phyloP scores from a whole-genome alignment of 2,329 filamentous ascomycete species.

The Neodidymelliopsis sp. region DNA sequence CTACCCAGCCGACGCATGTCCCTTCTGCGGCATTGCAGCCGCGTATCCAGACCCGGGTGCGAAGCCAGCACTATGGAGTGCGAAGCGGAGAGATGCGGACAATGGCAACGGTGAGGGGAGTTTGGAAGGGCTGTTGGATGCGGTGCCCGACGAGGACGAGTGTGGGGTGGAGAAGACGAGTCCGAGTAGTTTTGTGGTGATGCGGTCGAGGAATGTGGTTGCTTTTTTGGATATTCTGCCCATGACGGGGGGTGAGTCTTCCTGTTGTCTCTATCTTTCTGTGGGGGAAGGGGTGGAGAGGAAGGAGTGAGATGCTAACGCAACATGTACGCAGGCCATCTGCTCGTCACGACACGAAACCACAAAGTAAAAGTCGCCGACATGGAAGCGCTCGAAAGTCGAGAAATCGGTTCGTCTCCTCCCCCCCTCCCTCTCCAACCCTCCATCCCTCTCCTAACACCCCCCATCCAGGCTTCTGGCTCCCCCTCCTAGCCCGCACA shows the following conservation, averaged over 20 bases:
- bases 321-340: slow-evolving; percentile 59
- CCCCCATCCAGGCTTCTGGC: slow-evolving; percentile 59
- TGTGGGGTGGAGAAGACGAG: slow-evolving; percentile 39
- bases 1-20: slow-evolving; percentile 57
- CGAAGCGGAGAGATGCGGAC: no score
- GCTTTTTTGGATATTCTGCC: slow-evolving; percentile 96
- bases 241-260: slow-evolving; percentile 71
- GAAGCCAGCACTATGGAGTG: slow-evolving; percentile 18
- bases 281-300: neutral
- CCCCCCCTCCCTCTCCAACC: neutral
- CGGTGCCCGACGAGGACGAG: slow-evolving; percentile 37
- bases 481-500: slow-evolving; percentile 76
- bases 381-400: slow-evolving; percentile 67
- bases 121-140: slow-evolving; percentile 23
- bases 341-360: slow-evolving; percentile 78
- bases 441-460: no score
- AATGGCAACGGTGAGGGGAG: no score
- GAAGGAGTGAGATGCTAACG: neutral
- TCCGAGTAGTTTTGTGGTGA: slow-evolving; percentile 66
- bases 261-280: neutral
- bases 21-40: slow-evolving; percentile 65
- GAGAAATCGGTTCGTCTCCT: slow-evolving; percentile 66
- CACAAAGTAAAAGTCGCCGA: slow-evolving; percentile 83
- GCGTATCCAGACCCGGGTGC: slow-evolving; percentile 52
- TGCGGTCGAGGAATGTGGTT: slow-evolving; percentile 78